Evolutionary conservation across 768 basidiomycete species (phyloP).

Genomic region (Russula brevipes): DNA sequence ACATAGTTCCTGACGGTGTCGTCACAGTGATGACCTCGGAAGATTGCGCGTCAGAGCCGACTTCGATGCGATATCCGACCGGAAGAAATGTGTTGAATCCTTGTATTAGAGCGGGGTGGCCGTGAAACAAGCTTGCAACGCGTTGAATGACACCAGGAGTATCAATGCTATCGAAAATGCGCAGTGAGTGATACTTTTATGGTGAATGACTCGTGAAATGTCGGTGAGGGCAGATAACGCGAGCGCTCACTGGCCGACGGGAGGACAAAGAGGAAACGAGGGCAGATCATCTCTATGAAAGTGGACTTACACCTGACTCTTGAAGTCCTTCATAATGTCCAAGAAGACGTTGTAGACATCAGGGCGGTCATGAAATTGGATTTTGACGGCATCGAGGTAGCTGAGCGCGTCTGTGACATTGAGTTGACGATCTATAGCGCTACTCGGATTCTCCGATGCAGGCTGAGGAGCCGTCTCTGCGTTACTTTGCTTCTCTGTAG

Average conservation of each 20-base stretch:
- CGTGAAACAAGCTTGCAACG: slow-evolving; percentile 88
- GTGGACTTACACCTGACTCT: slow-evolving; percentile 49
- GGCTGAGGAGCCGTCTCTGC: slow-evolving; percentile 8
- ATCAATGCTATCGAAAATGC: slow-evolving; percentile 63
- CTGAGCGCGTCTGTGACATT: slow-evolving; percentile 59
- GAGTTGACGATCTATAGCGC: slow-evolving; percentile 39
- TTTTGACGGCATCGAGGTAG: slow-evolving; percentile 61
- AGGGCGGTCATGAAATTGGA: slow-evolving; percentile 52
- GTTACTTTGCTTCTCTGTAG: not conserved
- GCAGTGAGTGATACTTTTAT: not conserved
- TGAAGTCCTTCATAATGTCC: slow-evolving; percentile 75
- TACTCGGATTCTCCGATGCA: slow-evolving; percentile 11
- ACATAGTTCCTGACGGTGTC: slow-evolving; percentile 60
- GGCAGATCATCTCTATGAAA: not conserved
- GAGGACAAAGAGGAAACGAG: not conserved
- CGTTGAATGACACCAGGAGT: slow-evolving; percentile 96
- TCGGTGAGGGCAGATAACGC: not conserved
- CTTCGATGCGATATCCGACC: slow-evolving; percentile 89
- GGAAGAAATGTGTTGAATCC: slow-evolving; percentile 99
- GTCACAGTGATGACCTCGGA: slow-evolving; percentile 69
- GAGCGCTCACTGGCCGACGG: not conserved
- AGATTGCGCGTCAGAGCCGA: slow-evolving; percentile 57
- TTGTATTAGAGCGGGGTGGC: slow-evolving; percentile 86
- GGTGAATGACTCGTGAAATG: not conserved
- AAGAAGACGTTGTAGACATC: slow-evolving; percentile 60